Conservation (phyloP, 148 eudicot genomes). For the Arctostaphylos glauca region DNA sequence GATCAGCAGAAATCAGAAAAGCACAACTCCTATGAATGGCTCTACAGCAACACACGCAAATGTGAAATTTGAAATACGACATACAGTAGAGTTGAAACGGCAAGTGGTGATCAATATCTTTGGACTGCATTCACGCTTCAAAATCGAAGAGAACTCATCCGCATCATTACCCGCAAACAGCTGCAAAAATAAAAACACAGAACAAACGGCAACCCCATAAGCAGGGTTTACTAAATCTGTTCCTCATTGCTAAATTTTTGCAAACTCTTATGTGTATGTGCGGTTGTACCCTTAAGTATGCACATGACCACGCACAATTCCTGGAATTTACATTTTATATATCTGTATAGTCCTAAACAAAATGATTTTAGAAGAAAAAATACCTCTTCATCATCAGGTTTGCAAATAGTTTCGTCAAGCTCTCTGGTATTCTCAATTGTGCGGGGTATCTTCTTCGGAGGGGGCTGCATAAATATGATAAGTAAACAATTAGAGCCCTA, state of each 20-base stretch:
- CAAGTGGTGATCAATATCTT: constrained; percentile 85
- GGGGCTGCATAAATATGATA: constrained; percentile 42
- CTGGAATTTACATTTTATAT: too few species aligned
- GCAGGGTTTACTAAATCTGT: not conserved
- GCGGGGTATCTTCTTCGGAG: constrained; percentile 62
- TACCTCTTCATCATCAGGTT: constrained; percentile 97
- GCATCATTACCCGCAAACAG: constrained; percentile 80
- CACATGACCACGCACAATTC: too few species aligned
- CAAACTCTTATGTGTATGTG: too few species aligned
- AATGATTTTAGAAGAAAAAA: not conserved
- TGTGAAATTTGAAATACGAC: constrained; percentile 15
- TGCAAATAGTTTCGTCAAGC: constrained; percentile 80
- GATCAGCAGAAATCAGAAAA: not conserved
- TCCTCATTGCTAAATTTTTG: not conserved
- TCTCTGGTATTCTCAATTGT: constrained; percentile 92
- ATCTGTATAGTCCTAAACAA: too few species aligned
- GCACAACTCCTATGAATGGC: not conserved
- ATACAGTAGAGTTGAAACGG: constrained; percentile 83
- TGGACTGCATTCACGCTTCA: constrained; percentile 50
- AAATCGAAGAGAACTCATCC: constrained; percentile 73
- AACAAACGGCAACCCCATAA: not conserved
- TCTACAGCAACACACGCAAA: not conserved
- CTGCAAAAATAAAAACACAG: constrained; percentile 36
- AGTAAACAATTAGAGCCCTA: not conserved
- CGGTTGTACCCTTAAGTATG: too few species aligned